These are phyloP conservation scores for Haplosporangium gracile DNA, from an alignment of 192 early-diverging fungal genomes.

Conservation along the genomic window DNA sequence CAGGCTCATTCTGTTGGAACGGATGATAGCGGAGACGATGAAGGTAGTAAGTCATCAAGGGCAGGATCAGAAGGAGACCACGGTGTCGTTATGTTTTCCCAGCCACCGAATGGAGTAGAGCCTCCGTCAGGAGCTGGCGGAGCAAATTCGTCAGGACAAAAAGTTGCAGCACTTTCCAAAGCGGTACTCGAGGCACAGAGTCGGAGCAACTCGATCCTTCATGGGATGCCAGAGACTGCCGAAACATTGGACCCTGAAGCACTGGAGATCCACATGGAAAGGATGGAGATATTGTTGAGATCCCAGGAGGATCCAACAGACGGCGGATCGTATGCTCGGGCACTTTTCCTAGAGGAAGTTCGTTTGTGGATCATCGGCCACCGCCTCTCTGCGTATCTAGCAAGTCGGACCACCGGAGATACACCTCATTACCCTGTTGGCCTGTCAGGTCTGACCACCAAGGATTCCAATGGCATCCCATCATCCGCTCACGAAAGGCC, in stretches of 20 bases:
- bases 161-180: not conserved
- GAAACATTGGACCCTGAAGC: not conserved
- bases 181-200: conserved; percentile 23
- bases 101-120: not conserved
- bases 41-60: not conserved
- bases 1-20: not conserved
- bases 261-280: conserved; percentile 22
- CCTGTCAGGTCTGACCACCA: not conserved
- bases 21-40: conserved; percentile 7
- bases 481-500: not conserved
- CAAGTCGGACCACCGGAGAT: not conserved
- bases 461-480: not conserved
- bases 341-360: conserved; percentile 36
- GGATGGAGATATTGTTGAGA: conserved; percentile 21
- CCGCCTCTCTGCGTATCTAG: conserved; percentile 17
- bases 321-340: conserved; percentile 25
- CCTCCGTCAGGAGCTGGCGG: no score
- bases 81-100: not conserved
- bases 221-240: not conserved
- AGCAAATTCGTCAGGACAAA: no score
- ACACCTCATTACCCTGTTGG: not conserved
- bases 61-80: not conserved
- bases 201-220: not conserved
- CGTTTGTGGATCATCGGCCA: conserved; percentile 34
- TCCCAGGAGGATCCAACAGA: conserved; percentile 34